phyloP scores from a whole-genome alignment of 371 early-diverging fungal genomes.

The Circinella umbellata region DNA sequence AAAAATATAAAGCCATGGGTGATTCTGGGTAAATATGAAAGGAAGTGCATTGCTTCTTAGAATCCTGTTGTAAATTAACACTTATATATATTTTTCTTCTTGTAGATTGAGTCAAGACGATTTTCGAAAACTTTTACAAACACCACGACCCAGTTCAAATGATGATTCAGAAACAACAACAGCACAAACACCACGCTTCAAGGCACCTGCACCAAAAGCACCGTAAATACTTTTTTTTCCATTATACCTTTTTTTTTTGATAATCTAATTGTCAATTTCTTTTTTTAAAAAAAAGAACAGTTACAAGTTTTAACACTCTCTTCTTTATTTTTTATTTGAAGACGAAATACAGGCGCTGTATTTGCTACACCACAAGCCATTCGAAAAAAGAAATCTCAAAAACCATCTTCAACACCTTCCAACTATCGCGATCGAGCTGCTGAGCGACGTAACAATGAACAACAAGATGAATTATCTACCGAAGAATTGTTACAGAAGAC shows the following conservation, averaged over 20 bases:
- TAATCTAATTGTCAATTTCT: no score
- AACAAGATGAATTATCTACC: slow-evolving; percentile 30
- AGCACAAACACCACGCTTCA: slow-evolving; percentile 33
- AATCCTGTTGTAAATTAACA: not conserved
- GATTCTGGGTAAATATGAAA: no score
- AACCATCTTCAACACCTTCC: slow-evolving; percentile 9
- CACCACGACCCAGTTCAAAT: slow-evolving; percentile 61
- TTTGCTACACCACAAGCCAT: slow-evolving; percentile 55
- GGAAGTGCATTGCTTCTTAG: no score
- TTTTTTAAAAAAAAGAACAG: no score
- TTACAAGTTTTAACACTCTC: slow-evolving; percentile 21
- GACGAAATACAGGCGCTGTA: slow-evolving; percentile 38
- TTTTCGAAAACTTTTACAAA: slow-evolving; percentile 78
- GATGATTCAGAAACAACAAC: slow-evolving; percentile 6
- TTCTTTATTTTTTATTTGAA: slow-evolving; percentile 23
- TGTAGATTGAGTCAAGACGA: slow-evolving; percentile 77
- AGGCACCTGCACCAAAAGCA: slow-evolving; percentile 52
- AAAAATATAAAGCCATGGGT: no score
- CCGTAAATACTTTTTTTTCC: slow-evolving; percentile 29
- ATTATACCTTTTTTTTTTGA: not conserved
- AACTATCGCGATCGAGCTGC: slow-evolving; percentile 89
- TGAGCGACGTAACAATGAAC: slow-evolving; percentile 74
- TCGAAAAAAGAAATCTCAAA: slow-evolving; percentile 43
- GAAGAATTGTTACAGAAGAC: slow-evolving; percentile 35
- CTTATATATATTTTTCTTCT: no score